Base-by-base conservation (phyloP, 1,284 basidiomycete species). In the Coniophora puteana region DNA sequence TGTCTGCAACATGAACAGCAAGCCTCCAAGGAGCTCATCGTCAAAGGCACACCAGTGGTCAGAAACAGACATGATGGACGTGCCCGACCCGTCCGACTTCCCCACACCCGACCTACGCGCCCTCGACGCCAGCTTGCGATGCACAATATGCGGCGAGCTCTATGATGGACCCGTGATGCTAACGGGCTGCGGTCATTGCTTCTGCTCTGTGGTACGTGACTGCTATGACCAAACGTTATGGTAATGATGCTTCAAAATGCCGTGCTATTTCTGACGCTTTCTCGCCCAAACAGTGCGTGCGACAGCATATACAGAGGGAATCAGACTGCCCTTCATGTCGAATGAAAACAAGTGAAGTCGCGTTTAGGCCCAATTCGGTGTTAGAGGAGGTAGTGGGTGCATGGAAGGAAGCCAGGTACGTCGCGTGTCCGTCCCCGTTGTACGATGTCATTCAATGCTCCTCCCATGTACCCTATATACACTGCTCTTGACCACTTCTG, bases 51-150 rank as follows among this genome's bases (percentile, higher is more conserved):
- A n/a, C n/a, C n/a, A n/a, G n/a, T n/a, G n/a, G n/a, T n/a, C n/a
- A n/a, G n/a, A n/a, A n/a, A n/a, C n/a, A n/a, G n/a, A n/a, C n/a
- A n/a, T n/a, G n/a, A n/a, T n/a, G n/a, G 67, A 74, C 37, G 68
- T 87, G 10, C 66, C 75, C 18, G 84, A 86, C 47, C 78, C 83
- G 0, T 75, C 73, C 12, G 86, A 89, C 59, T 89, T 89, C 45
- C 70, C 80, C 0, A 57, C 61, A 2, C 68, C 73, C n/a, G 73
- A 74, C 8, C 63, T 89, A n/a, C 71, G 73, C 24, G 59, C 63
- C 14, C 68, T 89, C 23, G 86, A 89, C 55, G 59, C 69, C 21
- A 68, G 79, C 14, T 62, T 86, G 40, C 72, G 84, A 5, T 89
- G 87, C 52, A 68, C 70, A 16, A 85, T 89, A 38, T 89, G 86